These are phyloP conservation scores for Phytophthora cryptogea DNA, from an alignment of 352 stramenopile species.

Conservation along the genomic window DNA sequence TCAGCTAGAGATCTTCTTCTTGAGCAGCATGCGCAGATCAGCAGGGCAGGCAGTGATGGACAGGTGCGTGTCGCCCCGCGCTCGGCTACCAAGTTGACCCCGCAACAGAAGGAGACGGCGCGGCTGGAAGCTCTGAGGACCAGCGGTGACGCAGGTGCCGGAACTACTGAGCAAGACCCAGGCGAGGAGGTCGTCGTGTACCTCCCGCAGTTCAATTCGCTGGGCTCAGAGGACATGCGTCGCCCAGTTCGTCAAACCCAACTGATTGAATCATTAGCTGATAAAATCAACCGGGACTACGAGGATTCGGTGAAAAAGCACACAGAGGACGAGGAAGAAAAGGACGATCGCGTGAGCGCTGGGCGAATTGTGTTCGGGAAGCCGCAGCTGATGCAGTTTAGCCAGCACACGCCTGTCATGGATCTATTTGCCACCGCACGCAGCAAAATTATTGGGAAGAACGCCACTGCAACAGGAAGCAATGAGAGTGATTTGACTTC, in stretches of 20 bases:
- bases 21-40: slow-evolving; percentile 46
- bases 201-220: slow-evolving; percentile 63
- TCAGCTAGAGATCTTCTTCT: slow-evolving; percentile 50
- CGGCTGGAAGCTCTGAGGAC: slow-evolving; percentile 37
- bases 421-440: slow-evolving; percentile 49
- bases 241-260: slow-evolving; percentile 56
- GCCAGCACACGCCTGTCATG: slow-evolving; percentile 33
- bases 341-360: slow-evolving; percentile 23
- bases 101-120: slow-evolving; percentile 32
- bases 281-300: slow-evolving; percentile 56
- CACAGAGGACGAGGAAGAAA: slow-evolving; percentile 24
- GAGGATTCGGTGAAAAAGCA: slow-evolving; percentile 52
- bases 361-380: slow-evolving; percentile 57
- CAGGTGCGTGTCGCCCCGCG: slow-evolving; percentile 34
- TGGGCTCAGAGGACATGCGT: slow-evolving; percentile 61
- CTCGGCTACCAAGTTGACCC: slow-evolving; percentile 18
- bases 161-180: slow-evolving; percentile 24
- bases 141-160: slow-evolving; percentile 4
- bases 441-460: slow-evolving; percentile 36
- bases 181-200: slow-evolving; percentile 49
- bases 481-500: neutral
- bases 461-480: neutral
- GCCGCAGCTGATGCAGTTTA: slow-evolving; percentile 53
- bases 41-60: slow-evolving; percentile 30
- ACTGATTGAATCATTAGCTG: slow-evolving; percentile 58